Conservation (phyloP, 2,329 filamentous ascomycete genomes). For the Thelonectria rubi region DNA sequence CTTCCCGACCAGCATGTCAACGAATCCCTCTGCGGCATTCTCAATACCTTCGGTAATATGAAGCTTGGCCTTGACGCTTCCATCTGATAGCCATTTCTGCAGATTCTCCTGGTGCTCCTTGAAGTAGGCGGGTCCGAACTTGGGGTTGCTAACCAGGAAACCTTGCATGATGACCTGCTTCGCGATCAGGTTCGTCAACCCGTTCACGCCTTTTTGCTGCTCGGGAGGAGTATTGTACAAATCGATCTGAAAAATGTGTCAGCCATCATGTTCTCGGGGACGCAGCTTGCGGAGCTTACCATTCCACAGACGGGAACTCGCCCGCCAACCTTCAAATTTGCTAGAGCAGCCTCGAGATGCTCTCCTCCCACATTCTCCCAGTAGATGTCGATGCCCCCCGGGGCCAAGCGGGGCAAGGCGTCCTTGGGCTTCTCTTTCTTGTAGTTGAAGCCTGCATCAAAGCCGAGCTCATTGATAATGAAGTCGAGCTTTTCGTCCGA, state of each 20-base stretch:
- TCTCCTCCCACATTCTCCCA: conserved; percentile 65
- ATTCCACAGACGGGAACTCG: conserved; percentile 73
- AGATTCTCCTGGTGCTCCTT: conserved; percentile 80
- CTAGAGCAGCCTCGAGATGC: conserved; percentile 58
- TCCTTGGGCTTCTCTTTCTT: conserved; percentile 79
- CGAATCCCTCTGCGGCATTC: conserved; percentile 75
- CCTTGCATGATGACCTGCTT: conserved; percentile 78
- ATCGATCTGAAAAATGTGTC: conserved; percentile 60
- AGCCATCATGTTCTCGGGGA: neutral
- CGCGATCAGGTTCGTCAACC: conserved; percentile 69
- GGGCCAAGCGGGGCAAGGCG: conserved; percentile 75
- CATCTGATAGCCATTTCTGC: conserved; percentile 79
- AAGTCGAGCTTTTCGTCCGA: conserved; percentile 82
- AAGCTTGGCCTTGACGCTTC: conserved; percentile 75
- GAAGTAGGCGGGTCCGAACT: conserved; percentile 72
- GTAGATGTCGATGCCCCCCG: conserved; percentile 78
- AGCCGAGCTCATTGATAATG: conserved; percentile 60
- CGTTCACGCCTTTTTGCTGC: conserved; percentile 72
- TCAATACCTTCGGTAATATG: conserved; percentile 80
- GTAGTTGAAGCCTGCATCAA: conserved; percentile 81
- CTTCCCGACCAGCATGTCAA: conserved; percentile 78
- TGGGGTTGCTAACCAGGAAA: conserved; percentile 75
- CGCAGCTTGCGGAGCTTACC: conserved; percentile 48
- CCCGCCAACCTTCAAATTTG: conserved; percentile 66
- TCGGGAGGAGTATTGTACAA: conserved; percentile 72